Conservation (phyloP, 2,329 filamentous ascomycete species). For the Alternaria brassicae region DNA sequence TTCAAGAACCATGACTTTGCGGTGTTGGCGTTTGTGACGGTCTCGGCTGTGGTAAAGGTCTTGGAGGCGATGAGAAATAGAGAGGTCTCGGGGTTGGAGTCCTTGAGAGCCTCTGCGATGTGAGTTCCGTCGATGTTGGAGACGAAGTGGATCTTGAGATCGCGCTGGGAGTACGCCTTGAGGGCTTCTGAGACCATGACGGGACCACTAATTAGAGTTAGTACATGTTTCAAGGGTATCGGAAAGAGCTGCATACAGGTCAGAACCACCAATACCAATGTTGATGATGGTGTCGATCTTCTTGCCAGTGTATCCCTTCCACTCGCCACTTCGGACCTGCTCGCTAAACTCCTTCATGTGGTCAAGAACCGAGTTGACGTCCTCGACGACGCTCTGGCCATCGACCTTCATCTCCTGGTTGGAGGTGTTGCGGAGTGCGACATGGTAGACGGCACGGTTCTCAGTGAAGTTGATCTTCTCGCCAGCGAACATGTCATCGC, state of each 20-base stretch:
- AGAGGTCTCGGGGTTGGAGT: conserved; percentile 95
- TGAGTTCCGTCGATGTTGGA: conserved; percentile 99
- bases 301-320: conserved; percentile 98
- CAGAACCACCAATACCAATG: conserved; percentile 96
- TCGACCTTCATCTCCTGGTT: conserved; percentile 85
- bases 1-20: conserved; percentile 97
- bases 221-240: conserved; percentile 5
- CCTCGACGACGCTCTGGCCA: conserved; percentile 91
- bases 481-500: conserved; percentile 96
- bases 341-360: conserved; percentile 99
- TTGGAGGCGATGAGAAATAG: conserved; percentile 98
- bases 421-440: conserved; percentile 87
- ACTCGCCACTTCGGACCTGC: conserved; percentile 90
- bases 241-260: conserved; percentile 74
- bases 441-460: conserved; percentile 93
- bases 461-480: conserved; percentile 99
- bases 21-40: conserved; percentile 93
- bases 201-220: conserved; percentile 68
- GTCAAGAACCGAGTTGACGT: conserved; percentile 87
- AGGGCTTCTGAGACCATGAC: conserved; percentile 99
- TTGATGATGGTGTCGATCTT: conserved; percentile 96
- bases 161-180: conserved; percentile 88
- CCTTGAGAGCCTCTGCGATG: conserved; percentile 88
- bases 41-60: conserved; percentile 99
- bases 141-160: conserved; percentile 93